Evolutionary conservation across 805 yeast species (phyloP), one percentile per base, ranked within the genome.

Genomic region (Ogataea nakhonphanomensis): DNA sequence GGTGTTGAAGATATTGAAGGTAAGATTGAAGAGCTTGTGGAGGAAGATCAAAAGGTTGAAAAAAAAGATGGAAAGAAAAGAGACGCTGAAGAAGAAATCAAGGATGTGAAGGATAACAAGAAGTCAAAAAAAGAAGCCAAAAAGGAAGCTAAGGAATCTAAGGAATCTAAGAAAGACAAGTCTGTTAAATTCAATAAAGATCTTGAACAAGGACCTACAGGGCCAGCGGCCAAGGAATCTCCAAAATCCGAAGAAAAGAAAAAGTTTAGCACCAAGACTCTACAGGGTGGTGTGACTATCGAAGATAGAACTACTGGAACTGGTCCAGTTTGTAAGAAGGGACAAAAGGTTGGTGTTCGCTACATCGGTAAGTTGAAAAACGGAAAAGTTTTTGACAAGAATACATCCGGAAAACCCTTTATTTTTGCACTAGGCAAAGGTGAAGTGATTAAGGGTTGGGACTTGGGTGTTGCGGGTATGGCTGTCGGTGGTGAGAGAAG

Each of bases 381-480:
- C 71, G 99, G 98, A 56, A 87, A 87, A 66, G 89, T 86, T 35
- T 93, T 93, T 54, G 99, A 93, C 77, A 90, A 91, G 69, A 93
- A 93, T 81, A 88, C 96, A 55, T 76, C 82, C 51, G 99, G 99
- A 59, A 91, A 88, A 74, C 99, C 99, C 60, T 93, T 93, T 67
- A 68, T 70, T 50, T 93, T 93, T 70, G 79, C 78, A 49, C 77
- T 93, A 56, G 99, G 99, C 59, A 85, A 84, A 66, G 99, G 98
- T 62, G 99, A 93, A 71, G 97, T 95, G 55, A 93, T 93, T 74
- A 87, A 87, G 68, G 99, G 98, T 51, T 93, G 96, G 87, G 99
- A 93, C 64, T 77, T 91, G 59, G 99, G 99, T 76, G 93, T 93
- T 57, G 89, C 91, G 44, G 98, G 98, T 64, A 90, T 93, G 97